Evolutionary conservation across 78 protist genomes (phyloP), one percentile per base, ranked within the genome.

Genomic region (Bodo saltans): DNA sequence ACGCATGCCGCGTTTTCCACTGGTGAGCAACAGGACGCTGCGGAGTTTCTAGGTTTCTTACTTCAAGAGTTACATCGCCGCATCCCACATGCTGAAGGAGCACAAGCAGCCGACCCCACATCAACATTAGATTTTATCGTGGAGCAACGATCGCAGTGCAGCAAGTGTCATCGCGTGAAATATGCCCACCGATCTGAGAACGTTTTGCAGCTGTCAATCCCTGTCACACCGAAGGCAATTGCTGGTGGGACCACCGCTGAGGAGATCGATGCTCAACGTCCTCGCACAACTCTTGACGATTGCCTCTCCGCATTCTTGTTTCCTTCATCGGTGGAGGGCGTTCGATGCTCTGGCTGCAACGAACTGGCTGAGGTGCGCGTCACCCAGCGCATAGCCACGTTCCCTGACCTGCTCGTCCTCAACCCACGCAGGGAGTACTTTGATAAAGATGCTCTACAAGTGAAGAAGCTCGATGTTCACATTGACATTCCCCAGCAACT

Each of bases 11-110:
- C 85, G 68, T 95, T 95, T 76, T 39, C 89, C 68, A 90, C 90
- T 35, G 68, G 37, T 73, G 42, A 70, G 39, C 98, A 95, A 85
- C 98, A 95, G 74, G 98, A 95, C 80, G 93, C 97, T 3, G 42
- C 70, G 3, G 98, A 94, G 83, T 94, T 84, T 85, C 76, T 93
- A 60, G 88, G 86, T 52, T 73, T 89, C 69, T 32, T 95, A 23
- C 29, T 94, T 30, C 71, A 33, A 17, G 30, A 12, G 21, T 69
- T 93, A 32, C 85, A 88, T 0, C 42, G 88, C 47, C n/a, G n/a
- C n/a, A n/a, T n/a, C n/a, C n/a, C 78, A 3, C 23, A 39, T 1
- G 79, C 72, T 28, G 52, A 87, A 17, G 0, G 38, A 3, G 38
- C 68, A 29, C 42, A 21, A 32, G 4, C 83, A 1, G 69, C 84